phyloP scores from a whole-genome alignment of 805 yeast genomes.

The Debaryomyces prosopidis region DNA sequence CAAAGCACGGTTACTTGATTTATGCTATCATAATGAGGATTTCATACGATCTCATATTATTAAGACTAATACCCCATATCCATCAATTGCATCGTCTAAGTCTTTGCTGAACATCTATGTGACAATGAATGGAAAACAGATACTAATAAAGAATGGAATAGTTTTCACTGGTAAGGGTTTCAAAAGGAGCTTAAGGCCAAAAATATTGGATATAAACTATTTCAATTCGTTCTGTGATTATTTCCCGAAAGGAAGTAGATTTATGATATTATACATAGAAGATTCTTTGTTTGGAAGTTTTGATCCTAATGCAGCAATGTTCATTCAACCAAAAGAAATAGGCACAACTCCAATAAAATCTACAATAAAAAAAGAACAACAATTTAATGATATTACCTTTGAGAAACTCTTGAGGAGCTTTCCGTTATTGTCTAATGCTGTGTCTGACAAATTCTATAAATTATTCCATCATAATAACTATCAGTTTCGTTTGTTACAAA shows the following conservation, averaged over 20 bases:
- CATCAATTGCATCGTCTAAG: conserved; percentile 27
- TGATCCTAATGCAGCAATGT: background rate
- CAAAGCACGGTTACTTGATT: conserved; percentile 43
- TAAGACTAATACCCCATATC: conserved; percentile 24
- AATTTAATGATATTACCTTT: conserved; percentile 22
- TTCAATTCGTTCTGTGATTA: conserved; percentile 59
- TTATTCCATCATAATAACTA: conserved; percentile 44
- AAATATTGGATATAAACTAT: conserved; percentile 46
- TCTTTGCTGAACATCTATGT: conserved; percentile 44
- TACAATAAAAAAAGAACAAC: background rate
- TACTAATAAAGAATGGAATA: conserved; percentile 54
- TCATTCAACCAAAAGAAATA: background rate
- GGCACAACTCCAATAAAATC: background rate
- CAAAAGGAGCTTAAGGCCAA: conserved; percentile 42
- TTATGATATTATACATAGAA: conserved; percentile 59
- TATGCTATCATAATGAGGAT: conserved; percentile 55
- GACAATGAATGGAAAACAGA: conserved; percentile 57
- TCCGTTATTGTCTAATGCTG: conserved; percentile 41
- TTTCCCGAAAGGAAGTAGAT: conserved; percentile 55
- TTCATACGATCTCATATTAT: conserved; percentile 66
- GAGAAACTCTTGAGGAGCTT: conserved; percentile 37
- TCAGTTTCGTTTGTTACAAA: conserved; percentile 29
- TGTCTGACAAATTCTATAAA: conserved; percentile 36
- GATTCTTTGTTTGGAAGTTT: conserved; percentile 51
- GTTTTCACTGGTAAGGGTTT: conserved; percentile 63